Conservation (phyloP, 768 basidiomycete species). For the Russula earlei region DNA sequence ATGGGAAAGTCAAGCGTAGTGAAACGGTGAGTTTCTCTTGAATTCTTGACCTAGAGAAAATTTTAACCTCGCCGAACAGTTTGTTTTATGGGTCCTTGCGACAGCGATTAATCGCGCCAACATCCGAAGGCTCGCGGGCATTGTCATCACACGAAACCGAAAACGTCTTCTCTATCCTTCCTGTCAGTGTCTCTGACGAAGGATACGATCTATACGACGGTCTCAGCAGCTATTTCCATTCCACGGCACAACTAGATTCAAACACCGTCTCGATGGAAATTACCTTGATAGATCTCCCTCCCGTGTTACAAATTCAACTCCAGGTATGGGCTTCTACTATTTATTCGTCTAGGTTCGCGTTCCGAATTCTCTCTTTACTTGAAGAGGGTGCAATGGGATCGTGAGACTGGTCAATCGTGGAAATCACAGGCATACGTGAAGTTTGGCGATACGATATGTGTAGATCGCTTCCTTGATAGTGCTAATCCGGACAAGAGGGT, state of each 20-base stretch:
- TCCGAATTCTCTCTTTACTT: not conserved
- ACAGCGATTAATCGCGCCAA: conserved; percentile 41
- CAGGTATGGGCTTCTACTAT: conserved; percentile 46
- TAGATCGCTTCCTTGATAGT: conserved; percentile 86
- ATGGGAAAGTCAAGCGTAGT: conserved; percentile 68
- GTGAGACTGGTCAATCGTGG: conserved; percentile 82
- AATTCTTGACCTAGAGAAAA: no score
- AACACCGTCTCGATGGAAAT: conserved; percentile 84
- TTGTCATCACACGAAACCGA: conserved; percentile 73
- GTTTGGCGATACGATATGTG: conserved; percentile 75
- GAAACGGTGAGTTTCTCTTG: conserved; percentile 51
- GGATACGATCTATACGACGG: conserved; percentile 92
- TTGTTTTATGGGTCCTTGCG: conserved; percentile 86
- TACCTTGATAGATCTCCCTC: conserved; percentile 76
- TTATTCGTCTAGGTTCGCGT: not conserved
- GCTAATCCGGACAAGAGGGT: conserved; percentile 63
- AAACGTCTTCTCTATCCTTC: conserved; percentile 87
- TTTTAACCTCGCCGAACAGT: conserved; percentile 26
- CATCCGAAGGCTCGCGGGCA: conserved; percentile 33
- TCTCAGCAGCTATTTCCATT: conserved; percentile 83
- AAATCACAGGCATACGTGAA: conserved; percentile 95
- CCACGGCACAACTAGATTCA: conserved; percentile 79
- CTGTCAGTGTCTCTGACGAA: conserved; percentile 86
- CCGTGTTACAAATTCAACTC: conserved; percentile 88
- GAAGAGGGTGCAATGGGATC: conserved; percentile 90